Evolutionary conservation across 345 rosid species (phyloP), one percentile per base, ranked within the genome.

Genomic region (Erucastrum elatum): DNA sequence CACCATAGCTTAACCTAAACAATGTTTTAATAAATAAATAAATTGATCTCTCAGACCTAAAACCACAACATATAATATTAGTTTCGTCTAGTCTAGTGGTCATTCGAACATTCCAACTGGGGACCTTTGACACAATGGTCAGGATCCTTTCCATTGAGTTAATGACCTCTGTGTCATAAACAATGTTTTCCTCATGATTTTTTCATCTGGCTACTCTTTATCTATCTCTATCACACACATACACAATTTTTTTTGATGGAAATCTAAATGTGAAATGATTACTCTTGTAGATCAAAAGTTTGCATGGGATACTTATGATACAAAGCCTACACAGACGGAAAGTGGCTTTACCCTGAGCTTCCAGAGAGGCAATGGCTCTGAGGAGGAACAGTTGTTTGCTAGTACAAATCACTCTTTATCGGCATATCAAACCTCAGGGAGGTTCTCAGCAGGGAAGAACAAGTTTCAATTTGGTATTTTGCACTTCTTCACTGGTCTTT

Each of bases 251-350:
- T 25, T 34, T 7, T 37, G 44, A 37, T 12, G 53, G 4, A 41
- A 58, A 66, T 41, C 11, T 49, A 12, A 53, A 72, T 6, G 44
- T 59, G 17, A 59, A 51, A 62, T 34, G 8, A 21, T 66, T 49
- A 49, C 27, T 44, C 76, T 9, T 75, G 70, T 86, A 94, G 98
- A 87, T 85, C 87, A 82, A 81, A 83, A 77, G 82, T 81, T 84
- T 75, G 72, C 75, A 55, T 84, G 91, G 90, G 89, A 81, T 68
- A 74, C 87, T 30, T 73, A 82, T 63, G 80, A 79, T 6, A 78
- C 90, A 66, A 85, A 84, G 77, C 82, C 90, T 73, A 84, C 87
- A 33, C 88, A 82, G 72, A 76, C 80, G 37, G 85, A 89, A 85
- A 75, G 27, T 8, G 89, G 85, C 60, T 81, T 75, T 75, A 33